Percentiles rank a stretch among this genome's conserved stretches.
Evolutionary conservation across 257 asterid species (phyloP).

Genomic region (Vinca minor): DNA sequence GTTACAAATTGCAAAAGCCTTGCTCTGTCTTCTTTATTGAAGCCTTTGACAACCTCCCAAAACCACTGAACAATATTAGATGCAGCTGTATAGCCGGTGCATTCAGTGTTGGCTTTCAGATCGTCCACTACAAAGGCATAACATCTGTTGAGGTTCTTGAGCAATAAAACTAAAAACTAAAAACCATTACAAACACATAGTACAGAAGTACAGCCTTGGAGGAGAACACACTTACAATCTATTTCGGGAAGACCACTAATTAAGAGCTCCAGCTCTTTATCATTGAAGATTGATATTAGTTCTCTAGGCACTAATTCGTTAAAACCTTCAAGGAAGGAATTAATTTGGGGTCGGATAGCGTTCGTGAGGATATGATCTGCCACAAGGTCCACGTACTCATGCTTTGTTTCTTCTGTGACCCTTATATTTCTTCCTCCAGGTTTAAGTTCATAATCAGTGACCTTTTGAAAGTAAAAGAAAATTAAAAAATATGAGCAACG

Average conservation of each 20-base stretch:
- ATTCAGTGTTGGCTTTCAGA: conserved; percentile 83
- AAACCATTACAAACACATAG: too few species aligned
- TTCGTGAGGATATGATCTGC: conserved; percentile 96
- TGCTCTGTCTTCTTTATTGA: conserved; percentile 96
- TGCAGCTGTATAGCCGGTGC: conserved; percentile 80
- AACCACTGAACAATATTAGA: conserved; percentile 81
- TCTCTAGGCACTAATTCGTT: conserved; percentile 80
- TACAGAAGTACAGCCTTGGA: conserved; percentile 2
- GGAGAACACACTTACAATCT: conserved; percentile 56
- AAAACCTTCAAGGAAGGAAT: conserved; percentile 87
- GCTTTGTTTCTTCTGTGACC: conserved; percentile 96
- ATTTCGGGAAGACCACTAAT: conserved; percentile 98
- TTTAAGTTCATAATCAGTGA: conserved; percentile 94
- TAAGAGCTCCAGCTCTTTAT: conserved; percentile 87
- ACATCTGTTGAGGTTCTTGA: conserved; percentile 12
- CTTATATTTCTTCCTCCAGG: conserved; percentile 96
- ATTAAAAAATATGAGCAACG: conserved; percentile 1
- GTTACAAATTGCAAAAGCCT: conserved; percentile 94
- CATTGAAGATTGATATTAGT: conserved; percentile 80
- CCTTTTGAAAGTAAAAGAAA: conserved; percentile 38
- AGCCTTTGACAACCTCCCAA: conserved; percentile 90
- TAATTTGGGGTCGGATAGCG: conserved; percentile 96
- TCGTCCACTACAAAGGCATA: conserved; percentile 68
- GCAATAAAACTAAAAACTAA: neutral
- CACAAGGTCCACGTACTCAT: conserved; percentile 93